phyloP scores from a whole-genome alignment of 768 basidiomycete genomes.

The Steccherinum ochraceum region DNA sequence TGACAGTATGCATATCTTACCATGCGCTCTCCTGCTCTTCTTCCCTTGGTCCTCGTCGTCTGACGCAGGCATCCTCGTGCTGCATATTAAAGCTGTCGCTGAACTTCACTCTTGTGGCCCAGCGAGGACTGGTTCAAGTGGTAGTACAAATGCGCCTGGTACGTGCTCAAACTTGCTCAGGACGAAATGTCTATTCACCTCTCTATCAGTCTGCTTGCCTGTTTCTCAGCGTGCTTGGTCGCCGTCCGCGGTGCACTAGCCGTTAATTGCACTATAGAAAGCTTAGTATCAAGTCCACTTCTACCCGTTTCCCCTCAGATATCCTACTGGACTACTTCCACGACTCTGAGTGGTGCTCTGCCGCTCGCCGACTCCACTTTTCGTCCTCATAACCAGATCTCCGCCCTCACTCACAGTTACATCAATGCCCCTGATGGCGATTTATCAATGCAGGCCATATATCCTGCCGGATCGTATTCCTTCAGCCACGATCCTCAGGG shows the following conservation, averaged over 20 bases:
- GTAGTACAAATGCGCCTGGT: neutral
- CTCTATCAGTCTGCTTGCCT: too few relatives aligned
- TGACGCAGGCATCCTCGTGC: too few relatives aligned
- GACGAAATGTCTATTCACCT: too few relatives aligned
- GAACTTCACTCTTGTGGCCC: too few relatives aligned
- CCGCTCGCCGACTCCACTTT: constrained; percentile 22
- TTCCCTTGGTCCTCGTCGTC: too few relatives aligned
- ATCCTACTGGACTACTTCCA: constrained; percentile 21
- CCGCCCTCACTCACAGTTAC: constrained; percentile 18
- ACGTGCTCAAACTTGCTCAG: too few relatives aligned
- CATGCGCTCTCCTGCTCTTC: too few relatives aligned
- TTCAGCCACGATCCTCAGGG: constrained; percentile 41
- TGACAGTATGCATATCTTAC: too few relatives aligned
- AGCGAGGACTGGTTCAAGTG: neutral
- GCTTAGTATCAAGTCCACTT: constrained; percentile 8
- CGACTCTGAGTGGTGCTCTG: constrained; percentile 14
- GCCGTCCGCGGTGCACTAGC: too few relatives aligned
- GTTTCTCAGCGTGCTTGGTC: too few relatives aligned
- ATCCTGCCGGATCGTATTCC: constrained; percentile 46
- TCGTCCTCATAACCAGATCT: constrained; percentile 17
- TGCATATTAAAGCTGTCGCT: neutral
- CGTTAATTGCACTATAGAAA: too few relatives aligned
- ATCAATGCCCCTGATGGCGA: constrained; percentile 19
- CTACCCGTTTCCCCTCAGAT: constrained; percentile 18
- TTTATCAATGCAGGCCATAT: constrained; percentile 19